phyloP scores from a whole-genome alignment of 176 grass and related monocot genomes.

The Melocanna baccifera region DNA sequence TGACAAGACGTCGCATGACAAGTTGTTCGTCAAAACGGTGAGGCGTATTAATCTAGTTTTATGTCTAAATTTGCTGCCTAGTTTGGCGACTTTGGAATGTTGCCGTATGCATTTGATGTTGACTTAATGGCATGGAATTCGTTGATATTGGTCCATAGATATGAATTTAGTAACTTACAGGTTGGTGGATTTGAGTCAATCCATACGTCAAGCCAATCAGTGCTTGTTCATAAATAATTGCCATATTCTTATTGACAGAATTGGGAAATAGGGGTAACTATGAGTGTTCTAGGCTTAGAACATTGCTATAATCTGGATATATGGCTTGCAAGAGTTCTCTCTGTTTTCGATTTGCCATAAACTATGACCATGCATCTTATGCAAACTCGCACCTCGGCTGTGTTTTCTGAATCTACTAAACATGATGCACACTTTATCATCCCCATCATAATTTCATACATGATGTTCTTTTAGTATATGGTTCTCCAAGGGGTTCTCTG shows the following conservation, averaged over 20 bases:
- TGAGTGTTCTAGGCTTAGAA: conserved; percentile 9
- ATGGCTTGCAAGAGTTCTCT: conserved; percentile 4
- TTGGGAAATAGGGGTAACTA: neutral
- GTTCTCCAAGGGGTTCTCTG: conserved; percentile 1
- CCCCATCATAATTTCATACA: neutral
- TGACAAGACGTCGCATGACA: conserved; percentile 96
- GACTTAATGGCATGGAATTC: neutral
- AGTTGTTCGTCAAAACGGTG: conserved; percentile 87
- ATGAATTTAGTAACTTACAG: neutral
- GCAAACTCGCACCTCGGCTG: neutral
- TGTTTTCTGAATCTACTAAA: conserved; percentile 5
- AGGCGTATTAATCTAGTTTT: neutral
- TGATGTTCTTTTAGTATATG: neutral
- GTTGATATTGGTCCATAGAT: neutral
- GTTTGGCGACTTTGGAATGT: conserved; percentile 1
- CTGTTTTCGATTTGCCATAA: neutral
- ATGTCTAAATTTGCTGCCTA: neutral
- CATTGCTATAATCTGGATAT: neutral
- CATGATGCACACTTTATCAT: neutral
- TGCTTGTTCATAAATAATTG: neutral
- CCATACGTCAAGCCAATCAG: neutral
- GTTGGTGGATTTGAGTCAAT: conserved; percentile 3
- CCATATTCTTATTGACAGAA: no score
- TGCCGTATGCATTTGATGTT: conserved; percentile 1
- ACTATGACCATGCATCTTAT: neutral